Percentiles rank a stretch among this genome's conserved stretches.
Conservation (phyloP, 768 basidiomycete species). For the Podaxis mareebaensis region DNA sequence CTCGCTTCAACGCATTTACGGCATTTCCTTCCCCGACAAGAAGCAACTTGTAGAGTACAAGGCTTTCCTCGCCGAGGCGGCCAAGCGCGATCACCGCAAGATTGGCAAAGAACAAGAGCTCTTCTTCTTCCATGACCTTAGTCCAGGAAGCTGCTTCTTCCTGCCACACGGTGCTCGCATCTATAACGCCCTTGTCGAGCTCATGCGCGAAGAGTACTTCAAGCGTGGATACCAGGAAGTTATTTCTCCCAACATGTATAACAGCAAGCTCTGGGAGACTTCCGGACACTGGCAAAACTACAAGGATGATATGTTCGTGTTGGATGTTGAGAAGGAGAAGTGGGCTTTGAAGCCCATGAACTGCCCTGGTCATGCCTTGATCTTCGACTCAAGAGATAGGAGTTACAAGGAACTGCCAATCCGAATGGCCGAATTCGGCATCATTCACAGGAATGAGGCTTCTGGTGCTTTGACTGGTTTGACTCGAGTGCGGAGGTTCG, state of each 20-base stretch:
- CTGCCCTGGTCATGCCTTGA: slow-evolving; percentile 94
- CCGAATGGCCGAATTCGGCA: slow-evolving; percentile 98
- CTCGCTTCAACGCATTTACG: slow-evolving; percentile 93
- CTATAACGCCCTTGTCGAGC: slow-evolving; percentile 89
- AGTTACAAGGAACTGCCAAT: slow-evolving; percentile 95
- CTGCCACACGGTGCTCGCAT: slow-evolving; percentile 96
- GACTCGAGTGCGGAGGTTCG: slow-evolving; percentile 91
- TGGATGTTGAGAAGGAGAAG: slow-evolving; percentile 93
- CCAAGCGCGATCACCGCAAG: slow-evolving; percentile 96
- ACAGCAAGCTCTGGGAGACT: slow-evolving; percentile 95
- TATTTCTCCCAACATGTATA: slow-evolving; percentile 97
- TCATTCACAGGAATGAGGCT: slow-evolving; percentile 95
- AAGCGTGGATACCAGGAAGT: slow-evolving; percentile 98
- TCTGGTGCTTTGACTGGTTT: slow-evolving; percentile 91
- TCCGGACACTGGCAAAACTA: slow-evolving; percentile 99
- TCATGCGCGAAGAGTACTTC: slow-evolving; percentile 94
- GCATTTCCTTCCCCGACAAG: slow-evolving; percentile 98
- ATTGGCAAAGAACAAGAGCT: slow-evolving; percentile 98
- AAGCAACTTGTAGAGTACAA: slow-evolving; percentile 96
- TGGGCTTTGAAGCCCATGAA: slow-evolving; percentile 99
- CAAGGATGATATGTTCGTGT: slow-evolving; percentile 95
- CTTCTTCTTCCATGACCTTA: slow-evolving; percentile 97
- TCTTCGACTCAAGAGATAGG: slow-evolving; percentile 93
- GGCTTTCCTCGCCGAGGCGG: slow-evolving; percentile 92
- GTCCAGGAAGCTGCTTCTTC: slow-evolving; percentile 96